A percentile compares a stretch with the other conserved stretches of the same genome.
phyloP scores from a whole-genome alignment of 2,329 filamentous ascomycete species.

The Chrysoporthe cubensis region DNA sequence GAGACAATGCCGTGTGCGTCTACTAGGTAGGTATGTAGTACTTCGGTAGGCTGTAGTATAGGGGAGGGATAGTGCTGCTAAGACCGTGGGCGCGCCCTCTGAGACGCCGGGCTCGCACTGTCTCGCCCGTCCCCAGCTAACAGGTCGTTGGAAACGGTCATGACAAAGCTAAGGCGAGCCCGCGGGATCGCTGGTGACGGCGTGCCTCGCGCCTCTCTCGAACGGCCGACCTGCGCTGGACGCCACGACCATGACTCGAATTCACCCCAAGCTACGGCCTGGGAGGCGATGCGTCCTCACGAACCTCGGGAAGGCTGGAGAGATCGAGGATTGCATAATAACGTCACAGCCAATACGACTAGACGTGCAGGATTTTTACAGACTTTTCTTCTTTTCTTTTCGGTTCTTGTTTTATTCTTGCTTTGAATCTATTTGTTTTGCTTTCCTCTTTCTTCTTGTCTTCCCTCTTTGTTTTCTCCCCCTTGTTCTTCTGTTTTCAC shows the following conservation, averaged over 20 bases:
- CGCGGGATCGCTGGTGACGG: not conserved
- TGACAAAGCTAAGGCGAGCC: not conserved
- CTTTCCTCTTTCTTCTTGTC: not conserved
- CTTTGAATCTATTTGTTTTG: not conserved
- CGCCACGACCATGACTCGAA: not conserved
- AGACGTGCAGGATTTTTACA: not conserved
- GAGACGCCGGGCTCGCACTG: not conserved
- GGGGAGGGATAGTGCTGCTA: not conserved
- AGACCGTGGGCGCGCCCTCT: not conserved
- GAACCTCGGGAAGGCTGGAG: not conserved
- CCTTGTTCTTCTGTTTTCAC: no score
- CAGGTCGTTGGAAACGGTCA: not conserved
- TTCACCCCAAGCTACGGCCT: not conserved
- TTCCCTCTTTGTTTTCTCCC: not conserved
- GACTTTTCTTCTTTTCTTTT: not conserved
- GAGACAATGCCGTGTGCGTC: no score
- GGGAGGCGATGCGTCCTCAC: not conserved
- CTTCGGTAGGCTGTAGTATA: not conserved
- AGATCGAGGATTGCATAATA: conserved; percentile 5
- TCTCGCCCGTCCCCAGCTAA: conserved; percentile 1
- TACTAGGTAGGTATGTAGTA: no score
- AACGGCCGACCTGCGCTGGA: not conserved
- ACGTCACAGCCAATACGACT: conserved; percentile 1
- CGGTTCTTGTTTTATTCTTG: not conserved
- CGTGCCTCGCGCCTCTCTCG: not conserved